Base-by-base conservation (phyloP, 495 filamentous ascomycete species). In the Halenospora varia region DNA sequence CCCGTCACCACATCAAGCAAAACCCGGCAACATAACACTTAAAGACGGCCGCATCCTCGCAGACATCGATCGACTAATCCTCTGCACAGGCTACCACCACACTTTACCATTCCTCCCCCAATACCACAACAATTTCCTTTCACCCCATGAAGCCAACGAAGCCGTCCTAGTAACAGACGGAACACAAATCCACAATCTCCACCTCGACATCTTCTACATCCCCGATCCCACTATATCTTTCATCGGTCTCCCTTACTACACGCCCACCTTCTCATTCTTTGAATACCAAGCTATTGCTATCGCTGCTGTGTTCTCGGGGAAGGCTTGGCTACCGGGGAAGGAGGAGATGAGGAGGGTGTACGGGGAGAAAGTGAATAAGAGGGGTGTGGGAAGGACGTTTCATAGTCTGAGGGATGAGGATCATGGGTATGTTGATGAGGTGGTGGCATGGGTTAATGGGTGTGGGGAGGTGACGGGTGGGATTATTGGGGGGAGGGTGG, bases 181-280 rank as follows among this genome's bases (percentile, higher is more conserved):
- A 0, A 77, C 72, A 2, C 83, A 82, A 63, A 64, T 84, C n/a
- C 84, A 88, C 63, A 88, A 89, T 61, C 61, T 85, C 15, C 83
- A 82, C 59, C 76, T 77, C 55, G 81, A 85, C 60, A 76, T 83
- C 8, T 80, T 83, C 51, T 79, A 77, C 49, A 75, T 75, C 66
- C 70, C 71, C 11, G 78, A 79, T 23, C 66, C 70, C 2, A 69
- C 59, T 0, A 53, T 71, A 3, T 51, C 68, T 2, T 73, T 73
- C 45, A 59, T 73, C 4, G 66, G 67, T 1, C 66, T 70, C 3
- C 66, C 66, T 0, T 55, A 41, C 17, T 65, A 67, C 23, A 67
- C 71, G 2, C 52, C 68, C 6, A 68, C 65, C 0, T 69, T 75
- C 62, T 66, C 68, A 45, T 62, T 70, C 2, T 70, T 68, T 46